Evolutionary conservation across 2,329 filamentous ascomycete species (phyloP).

Genomic region (Trichoderma aggressivum): DNA sequence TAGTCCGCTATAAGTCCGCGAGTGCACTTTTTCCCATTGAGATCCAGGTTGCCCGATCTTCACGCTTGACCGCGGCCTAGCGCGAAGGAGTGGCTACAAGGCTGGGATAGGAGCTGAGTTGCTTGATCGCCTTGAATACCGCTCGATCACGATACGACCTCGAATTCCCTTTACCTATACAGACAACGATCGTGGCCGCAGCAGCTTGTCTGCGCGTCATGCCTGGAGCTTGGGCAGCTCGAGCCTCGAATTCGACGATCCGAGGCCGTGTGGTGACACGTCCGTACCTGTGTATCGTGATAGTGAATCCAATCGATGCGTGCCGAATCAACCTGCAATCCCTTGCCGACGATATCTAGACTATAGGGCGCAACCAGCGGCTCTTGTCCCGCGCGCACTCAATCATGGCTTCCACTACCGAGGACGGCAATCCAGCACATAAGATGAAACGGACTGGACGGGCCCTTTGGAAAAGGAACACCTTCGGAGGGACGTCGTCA

Average conservation of each 20-base stretch:
- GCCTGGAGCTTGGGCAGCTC: neutral
- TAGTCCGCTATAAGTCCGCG: neutral
- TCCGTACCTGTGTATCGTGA: neutral
- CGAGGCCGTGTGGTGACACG: neutral
- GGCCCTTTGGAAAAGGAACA: constrained; percentile 3
- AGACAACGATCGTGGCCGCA: neutral
- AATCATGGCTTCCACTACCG: neutral
- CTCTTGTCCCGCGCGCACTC: neutral
- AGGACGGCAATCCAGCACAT: neutral
- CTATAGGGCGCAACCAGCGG: neutral
- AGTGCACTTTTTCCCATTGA: neutral
- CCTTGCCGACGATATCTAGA: neutral
- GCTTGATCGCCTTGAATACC: neutral
- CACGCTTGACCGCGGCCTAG: neutral
- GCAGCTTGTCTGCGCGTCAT: neutral
- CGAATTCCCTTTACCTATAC: neutral
- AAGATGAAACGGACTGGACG: constrained; percentile 19
- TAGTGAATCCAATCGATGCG: neutral
- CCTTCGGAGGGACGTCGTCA: neutral
- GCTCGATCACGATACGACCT: neutral
- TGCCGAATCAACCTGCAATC: neutral
- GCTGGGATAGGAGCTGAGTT: neutral
- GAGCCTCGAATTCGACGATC: neutral
- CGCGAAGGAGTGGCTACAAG: neutral
- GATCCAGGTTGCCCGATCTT: too few relatives aligned